Evolutionary conservation across 148 eudicot species (phyloP).

Genomic region (Chenopodium berlandieri): DNA sequence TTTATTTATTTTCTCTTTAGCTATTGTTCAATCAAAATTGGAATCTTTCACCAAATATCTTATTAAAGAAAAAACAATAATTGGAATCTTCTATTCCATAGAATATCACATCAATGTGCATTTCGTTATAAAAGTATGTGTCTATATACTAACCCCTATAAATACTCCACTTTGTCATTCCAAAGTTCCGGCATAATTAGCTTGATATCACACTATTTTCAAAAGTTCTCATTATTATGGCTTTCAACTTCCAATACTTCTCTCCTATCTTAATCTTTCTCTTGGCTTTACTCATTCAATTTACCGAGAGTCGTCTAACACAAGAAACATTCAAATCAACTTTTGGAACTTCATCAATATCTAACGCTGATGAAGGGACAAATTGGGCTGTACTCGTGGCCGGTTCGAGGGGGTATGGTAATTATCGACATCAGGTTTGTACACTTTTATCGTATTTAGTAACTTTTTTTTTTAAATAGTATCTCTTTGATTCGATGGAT

Average conservation of each 20-base stretch:
- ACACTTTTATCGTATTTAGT: too few relatives aligned
- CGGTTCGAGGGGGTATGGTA: constrained; percentile 34
- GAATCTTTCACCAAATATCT: background rate
- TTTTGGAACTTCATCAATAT: constrained; percentile 8
- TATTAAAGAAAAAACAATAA: background rate
- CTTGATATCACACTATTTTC: background rate
- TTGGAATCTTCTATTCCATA: background rate
- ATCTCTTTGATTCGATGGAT: too few relatives aligned
- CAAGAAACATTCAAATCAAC: constrained; percentile 16
- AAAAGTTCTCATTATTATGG: constrained; percentile 17
- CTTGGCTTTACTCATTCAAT: constrained; percentile 15
- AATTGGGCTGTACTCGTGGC: constrained; percentile 38
- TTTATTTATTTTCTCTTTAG: too few relatives aligned
- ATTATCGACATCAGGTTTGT: constrained; percentile 36
- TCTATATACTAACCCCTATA: background rate
- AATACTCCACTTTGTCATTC: background rate
- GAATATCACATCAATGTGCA: background rate
- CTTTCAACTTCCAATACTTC: background rate
- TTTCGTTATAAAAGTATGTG: too few relatives aligned
- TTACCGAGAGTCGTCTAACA: constrained; percentile 26
- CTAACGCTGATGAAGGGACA: constrained; percentile 21
- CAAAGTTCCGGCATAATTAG: constrained; percentile 8
- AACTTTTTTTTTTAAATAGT: too few relatives aligned
- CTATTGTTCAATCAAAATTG: background rate
- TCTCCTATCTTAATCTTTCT: constrained; percentile 5